Evolutionary conservation across 2,329 filamentous ascomycete genomes (phyloP).

Genomic region (Davidsoniella eucalypti): DNA sequence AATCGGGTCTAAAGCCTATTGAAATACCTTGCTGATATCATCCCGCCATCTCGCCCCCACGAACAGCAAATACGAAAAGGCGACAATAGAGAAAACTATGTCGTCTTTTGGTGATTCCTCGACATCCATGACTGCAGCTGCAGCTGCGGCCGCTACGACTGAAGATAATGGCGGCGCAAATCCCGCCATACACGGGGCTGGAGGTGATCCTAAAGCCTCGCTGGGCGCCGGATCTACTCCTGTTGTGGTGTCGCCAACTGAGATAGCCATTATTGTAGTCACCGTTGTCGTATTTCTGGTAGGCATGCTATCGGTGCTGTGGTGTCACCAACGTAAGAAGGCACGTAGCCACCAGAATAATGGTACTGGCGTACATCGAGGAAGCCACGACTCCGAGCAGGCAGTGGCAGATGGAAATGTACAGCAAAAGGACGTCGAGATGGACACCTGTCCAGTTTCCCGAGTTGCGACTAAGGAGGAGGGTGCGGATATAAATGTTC

Average conservation of each 20-base stretch:
- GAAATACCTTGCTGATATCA: too few species aligned
- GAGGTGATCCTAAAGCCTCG: constrained; percentile 11
- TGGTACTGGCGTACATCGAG: not conserved
- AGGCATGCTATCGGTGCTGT: constrained; percentile 11
- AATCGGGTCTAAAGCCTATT: too few species aligned
- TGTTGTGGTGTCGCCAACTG: constrained; percentile 8
- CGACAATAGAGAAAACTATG: too few species aligned
- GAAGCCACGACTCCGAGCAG: not conserved
- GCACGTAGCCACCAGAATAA: not conserved
- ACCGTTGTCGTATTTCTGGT: constrained; percentile 9
- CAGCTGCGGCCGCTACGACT: too few species aligned
- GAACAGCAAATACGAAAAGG: too few species aligned
- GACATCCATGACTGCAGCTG: too few species aligned
- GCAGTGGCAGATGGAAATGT: not conserved
- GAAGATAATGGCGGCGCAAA: constrained; percentile 11
- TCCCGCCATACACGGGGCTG: constrained; percentile 10
- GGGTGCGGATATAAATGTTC: not conserved
- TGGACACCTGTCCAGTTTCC: constrained; percentile 1
- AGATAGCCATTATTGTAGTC: constrained; percentile 12
- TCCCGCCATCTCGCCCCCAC: too few species aligned
- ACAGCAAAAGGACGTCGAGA: constrained; percentile 2
- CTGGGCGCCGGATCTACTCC: constrained; percentile 9
- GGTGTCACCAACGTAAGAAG: constrained; percentile 11
- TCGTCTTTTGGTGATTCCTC: too few species aligned
- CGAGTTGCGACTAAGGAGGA: constrained; percentile 4